Conservation (phyloP, 2,329 filamentous ascomycete genomes). For the Alternaria brassicicola region DNA sequence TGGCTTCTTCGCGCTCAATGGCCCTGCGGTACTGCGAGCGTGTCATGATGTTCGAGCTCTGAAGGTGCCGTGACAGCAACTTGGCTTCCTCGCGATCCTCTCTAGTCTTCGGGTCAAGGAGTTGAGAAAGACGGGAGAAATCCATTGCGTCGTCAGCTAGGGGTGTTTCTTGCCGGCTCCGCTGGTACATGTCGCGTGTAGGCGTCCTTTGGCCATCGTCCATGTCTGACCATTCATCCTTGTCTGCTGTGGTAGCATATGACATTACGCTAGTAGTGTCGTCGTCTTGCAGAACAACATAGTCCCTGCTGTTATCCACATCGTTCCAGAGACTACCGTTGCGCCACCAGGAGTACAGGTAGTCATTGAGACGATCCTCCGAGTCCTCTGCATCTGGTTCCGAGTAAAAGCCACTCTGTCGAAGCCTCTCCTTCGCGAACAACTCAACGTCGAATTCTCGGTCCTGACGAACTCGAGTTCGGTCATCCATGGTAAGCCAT, state of each 20-base stretch:
- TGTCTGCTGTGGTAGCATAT: conserved; percentile 58
- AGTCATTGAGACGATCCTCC: conserved; percentile 72
- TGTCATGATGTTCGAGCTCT: conserved; percentile 75
- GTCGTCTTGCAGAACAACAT: conserved; percentile 68
- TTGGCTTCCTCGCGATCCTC: conserved; percentile 83
- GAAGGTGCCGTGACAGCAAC: conserved; percentile 79
- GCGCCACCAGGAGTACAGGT: conserved; percentile 85
- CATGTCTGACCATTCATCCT: conserved; percentile 47
- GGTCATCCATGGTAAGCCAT: conserved; percentile 36
- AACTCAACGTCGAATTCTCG: conserved; percentile 74
- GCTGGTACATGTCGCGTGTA: conserved; percentile 67
- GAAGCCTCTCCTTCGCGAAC: conserved; percentile 71
- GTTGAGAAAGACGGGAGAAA: conserved; percentile 72
- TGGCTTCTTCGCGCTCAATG: conserved; percentile 71
- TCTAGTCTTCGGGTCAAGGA: conserved; percentile 78
- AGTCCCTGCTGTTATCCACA: conserved; percentile 80
- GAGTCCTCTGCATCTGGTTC: conserved; percentile 42
- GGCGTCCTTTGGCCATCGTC: conserved; percentile 69
- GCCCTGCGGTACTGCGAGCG: conserved; percentile 75
- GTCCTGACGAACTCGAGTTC: conserved; percentile 28
- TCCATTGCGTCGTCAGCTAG: conserved; percentile 58
- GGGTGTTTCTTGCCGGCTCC: conserved; percentile 61
- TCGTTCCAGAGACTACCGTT: conserved; percentile 84
- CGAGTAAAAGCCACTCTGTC: conserved; percentile 41
- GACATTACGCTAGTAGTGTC: conserved; percentile 85